Base-by-base conservation (phyloP, 2,329 filamentous ascomycete species). In the Hymenoscyphus repandus region DNA sequence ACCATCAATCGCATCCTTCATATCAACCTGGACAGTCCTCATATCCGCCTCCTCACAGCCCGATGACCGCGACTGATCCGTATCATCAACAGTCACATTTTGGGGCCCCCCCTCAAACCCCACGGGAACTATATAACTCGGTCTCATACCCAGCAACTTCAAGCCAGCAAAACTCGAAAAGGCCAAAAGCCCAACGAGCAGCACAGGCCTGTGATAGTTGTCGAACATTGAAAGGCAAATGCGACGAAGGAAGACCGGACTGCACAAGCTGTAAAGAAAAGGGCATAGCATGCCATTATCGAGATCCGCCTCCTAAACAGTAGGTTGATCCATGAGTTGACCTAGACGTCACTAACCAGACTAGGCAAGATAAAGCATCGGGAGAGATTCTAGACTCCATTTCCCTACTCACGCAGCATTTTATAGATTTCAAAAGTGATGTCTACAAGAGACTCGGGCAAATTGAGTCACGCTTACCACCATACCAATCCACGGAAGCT, bases 271-370 rank as follows among this genome's bases (percentile, higher is more conserved):
- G 93, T 68, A 86, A 86, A 62, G 91, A 97, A 60, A 95, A 95
- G 66, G 84, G 80, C 58, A 77, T 90, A 31, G 78, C 83, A 47
- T 99, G 89, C 72, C 85, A 88, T 68, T 97, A 96, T 68, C 84
- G 91, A 58, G 91, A 96, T 64, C 86, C 93, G 5, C 87, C 90
- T 18, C 90, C 90, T 13, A 93, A 95, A 65, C 92, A 95, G 88
- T 95, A 76, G 67, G 86, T 74, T 49, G 40, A 68, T 80, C 77
- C 49, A 75, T 27, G 9, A 13, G 12, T 18, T 22, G 32, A 12
- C 11, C 31, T 33, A 32, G 33, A 30, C 31, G 18, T 36, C 40
- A 49, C 61, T 64, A 59, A 64, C 45, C 34, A 41, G 7, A 50
- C n/a, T 51, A 66, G 63, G 43, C 62, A 65, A 55, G 81, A 85